Percentiles rank a stretch among this genome's conserved stretches.
These are phyloP conservation scores for Starmerella lactis-condensi DNA, from an alignment of 805 yeast species.

Conservation along the genomic window DNA sequence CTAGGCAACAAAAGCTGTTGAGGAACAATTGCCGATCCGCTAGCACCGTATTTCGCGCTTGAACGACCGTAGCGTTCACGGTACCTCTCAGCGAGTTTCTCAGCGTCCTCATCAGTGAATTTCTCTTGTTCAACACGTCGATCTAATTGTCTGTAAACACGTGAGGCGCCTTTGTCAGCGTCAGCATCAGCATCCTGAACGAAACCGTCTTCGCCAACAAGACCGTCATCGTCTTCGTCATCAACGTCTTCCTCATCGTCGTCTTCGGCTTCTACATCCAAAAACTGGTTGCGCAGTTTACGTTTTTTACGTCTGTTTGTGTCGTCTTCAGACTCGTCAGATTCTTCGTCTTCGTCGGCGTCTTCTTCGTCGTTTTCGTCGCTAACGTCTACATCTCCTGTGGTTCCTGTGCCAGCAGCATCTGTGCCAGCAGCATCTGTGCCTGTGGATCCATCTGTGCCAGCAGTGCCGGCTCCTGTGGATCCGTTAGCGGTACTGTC, in stretches of 20 bases:
- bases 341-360: slow-evolving; percentile 27
- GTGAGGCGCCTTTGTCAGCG: slow-evolving; percentile 29
- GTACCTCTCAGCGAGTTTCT: slow-evolving; percentile 74
- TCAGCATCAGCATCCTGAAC: slow-evolving; percentile 39
- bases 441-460: background rate
- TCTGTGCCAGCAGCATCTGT: background rate
- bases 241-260: slow-evolving; percentile 92
- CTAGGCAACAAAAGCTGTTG: slow-evolving; percentile 88
- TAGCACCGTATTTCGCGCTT: slow-evolving; percentile 55
- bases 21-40: slow-evolving; percentile 64
- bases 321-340: slow-evolving; percentile 39
- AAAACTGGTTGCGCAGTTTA: slow-evolving; percentile 55
- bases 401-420: background rate
- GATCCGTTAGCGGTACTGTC: too few relatives aligned
- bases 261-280: slow-evolving; percentile 98
- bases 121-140: slow-evolving; percentile 43
- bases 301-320: slow-evolving; percentile 23
- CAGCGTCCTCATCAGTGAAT: slow-evolving; percentile 86
- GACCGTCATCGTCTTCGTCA: slow-evolving; percentile 89
- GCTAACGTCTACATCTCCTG: slow-evolving; percentile 6
- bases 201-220: slow-evolving; percentile 50
- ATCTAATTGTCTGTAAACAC: slow-evolving; percentile 81
- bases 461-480: background rate
- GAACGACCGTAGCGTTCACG: slow-evolving; percentile 83
- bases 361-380: slow-evolving; percentile 21